phyloP scores from a whole-genome alignment of 2,329 filamentous ascomycete species.

The Aureobasidium sp. region DNA sequence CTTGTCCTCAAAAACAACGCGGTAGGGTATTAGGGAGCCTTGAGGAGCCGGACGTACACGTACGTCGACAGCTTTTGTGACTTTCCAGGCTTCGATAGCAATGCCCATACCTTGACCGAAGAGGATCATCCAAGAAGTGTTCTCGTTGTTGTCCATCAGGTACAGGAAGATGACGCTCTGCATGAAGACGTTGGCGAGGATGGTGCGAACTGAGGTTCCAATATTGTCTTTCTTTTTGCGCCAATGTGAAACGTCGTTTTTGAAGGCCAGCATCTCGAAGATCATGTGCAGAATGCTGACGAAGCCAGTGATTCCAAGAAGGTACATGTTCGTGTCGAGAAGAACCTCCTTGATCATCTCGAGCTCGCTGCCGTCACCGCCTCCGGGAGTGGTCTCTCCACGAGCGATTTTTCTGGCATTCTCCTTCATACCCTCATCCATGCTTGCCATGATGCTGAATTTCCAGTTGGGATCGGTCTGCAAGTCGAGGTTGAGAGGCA shows the following conservation, averaged over 20 bases:
- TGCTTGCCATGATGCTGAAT: constrained; percentile 73
- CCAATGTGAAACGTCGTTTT: constrained; percentile 94
- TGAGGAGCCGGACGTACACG: constrained; percentile 63
- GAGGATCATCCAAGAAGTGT: constrained; percentile 98
- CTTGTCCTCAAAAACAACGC: constrained; percentile 87
- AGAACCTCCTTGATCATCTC: constrained; percentile 97
- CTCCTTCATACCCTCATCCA: constrained; percentile 84
- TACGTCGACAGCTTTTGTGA: constrained; percentile 91
- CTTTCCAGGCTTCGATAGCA: constrained; percentile 79
- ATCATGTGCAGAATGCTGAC: constrained; percentile 89
- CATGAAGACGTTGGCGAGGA: constrained; percentile 97
- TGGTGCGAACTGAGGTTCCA: constrained; percentile 90
- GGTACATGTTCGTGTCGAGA: constrained; percentile 86
- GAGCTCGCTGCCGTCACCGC: constrained; percentile 85
- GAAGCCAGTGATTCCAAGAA: constrained; percentile 74
- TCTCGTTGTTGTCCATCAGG: constrained; percentile 92
- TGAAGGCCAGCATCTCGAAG: constrained; percentile 93
- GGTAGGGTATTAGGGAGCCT: constrained; percentile 69
- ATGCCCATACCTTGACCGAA: constrained; percentile 85
- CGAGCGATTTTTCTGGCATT: constrained; percentile 70
- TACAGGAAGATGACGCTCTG: constrained; percentile 94
- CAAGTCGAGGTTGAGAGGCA: constrained; percentile 78
- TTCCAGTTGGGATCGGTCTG: constrained; percentile 82
- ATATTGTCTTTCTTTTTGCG: constrained; percentile 99
- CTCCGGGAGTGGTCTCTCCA: constrained; percentile 63